Evolutionary conservation across 306 rosid species (phyloP).

Genomic region (Vigna reflexopilosa): DNA sequence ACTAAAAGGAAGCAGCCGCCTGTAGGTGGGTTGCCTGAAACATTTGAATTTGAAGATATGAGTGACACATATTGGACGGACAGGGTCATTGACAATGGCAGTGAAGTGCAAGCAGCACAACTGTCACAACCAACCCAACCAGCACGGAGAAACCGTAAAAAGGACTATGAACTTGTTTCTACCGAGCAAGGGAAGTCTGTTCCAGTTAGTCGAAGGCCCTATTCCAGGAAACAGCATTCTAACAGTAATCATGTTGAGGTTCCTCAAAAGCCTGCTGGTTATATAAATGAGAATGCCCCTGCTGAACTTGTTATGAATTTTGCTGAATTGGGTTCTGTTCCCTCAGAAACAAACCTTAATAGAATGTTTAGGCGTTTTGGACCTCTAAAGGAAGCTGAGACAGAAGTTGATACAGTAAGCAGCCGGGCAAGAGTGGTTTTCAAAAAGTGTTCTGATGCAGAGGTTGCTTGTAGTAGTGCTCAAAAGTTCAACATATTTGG

Average conservation of each 20-base stretch:
- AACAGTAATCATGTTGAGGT: slow-evolving; percentile 48
- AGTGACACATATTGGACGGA: slow-evolving; percentile 96
- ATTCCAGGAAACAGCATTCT: slow-evolving; percentile 71
- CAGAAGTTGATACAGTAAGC: slow-evolving; percentile 88
- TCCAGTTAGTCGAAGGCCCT: slow-evolving; percentile 71
- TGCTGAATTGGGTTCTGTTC: slow-evolving; percentile 82
- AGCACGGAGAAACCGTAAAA: slow-evolving; percentile 60
- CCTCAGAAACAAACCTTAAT: slow-evolving; percentile 77
- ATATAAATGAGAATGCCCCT: slow-evolving; percentile 76
- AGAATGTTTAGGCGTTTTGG: slow-evolving; percentile 93
- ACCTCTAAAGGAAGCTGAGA: slow-evolving; percentile 85
- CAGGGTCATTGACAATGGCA: slow-evolving; percentile 85
- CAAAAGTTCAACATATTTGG: slow-evolving; percentile 93
- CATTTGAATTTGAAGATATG: slow-evolving; percentile 97
- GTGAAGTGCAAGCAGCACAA: slow-evolving; percentile 73
- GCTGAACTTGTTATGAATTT: slow-evolving; percentile 92
- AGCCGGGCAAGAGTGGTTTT: slow-evolving; percentile 95
- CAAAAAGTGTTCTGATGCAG: slow-evolving; percentile 82
- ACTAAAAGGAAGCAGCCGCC: slow-evolving; percentile 66
- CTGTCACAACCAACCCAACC: slow-evolving; percentile 58
- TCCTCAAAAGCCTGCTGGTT: slow-evolving; percentile 72
- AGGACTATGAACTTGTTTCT: slow-evolving; percentile 55
- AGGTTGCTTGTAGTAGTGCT: slow-evolving; percentile 86
- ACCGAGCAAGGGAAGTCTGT: slow-evolving; percentile 64
- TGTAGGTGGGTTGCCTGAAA: slow-evolving; percentile 57